Evolutionary conservation across 305 asterid genomes (phyloP).

Genomic region (Rubia occidens): DNA sequence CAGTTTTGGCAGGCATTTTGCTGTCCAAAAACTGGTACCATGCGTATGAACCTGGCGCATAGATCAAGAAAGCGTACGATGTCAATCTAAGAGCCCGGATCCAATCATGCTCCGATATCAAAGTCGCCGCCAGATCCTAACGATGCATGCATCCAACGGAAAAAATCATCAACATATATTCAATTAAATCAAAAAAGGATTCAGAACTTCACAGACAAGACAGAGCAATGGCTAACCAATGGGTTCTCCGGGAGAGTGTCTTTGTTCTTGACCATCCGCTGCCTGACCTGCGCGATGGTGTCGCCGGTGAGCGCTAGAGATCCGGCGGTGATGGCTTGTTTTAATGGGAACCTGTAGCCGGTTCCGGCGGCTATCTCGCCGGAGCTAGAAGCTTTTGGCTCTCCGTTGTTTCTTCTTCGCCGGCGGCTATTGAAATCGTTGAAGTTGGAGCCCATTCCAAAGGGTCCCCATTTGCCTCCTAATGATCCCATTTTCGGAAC

Average conservation of each 20-base stretch:
- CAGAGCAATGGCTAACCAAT: constrained; percentile 22
- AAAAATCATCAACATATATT: not conserved
- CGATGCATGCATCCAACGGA: constrained; percentile 7
- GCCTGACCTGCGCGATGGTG: constrained; percentile 63
- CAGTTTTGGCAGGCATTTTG: constrained; percentile 55
- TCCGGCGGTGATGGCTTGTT: constrained; percentile 59
- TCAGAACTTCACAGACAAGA: not conserved
- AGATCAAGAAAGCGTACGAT: constrained; percentile 73
- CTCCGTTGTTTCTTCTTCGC: constrained; percentile 24
- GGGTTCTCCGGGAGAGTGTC: constrained; percentile 24
- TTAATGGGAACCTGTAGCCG: constrained; percentile 42
- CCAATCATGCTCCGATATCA: constrained; percentile 67
- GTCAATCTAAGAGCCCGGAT: constrained; percentile 69
- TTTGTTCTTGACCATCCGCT: constrained; percentile 41
- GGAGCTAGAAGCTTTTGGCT: constrained; percentile 40
- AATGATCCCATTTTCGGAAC: constrained; percentile 3
- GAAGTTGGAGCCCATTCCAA: constrained; percentile 50
- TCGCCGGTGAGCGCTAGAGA: constrained; percentile 61
- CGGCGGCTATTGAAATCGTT: constrained; percentile 17
- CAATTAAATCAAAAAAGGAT: not conserved
- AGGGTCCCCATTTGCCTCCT: constrained; percentile 45
- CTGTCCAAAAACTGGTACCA: constrained; percentile 83
- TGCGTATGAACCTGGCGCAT: constrained; percentile 83
- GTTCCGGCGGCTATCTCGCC: constrained; percentile 28
- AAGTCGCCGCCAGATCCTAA: constrained; percentile 44